Evolutionary conservation across 805 yeast species (phyloP).

Genomic region (Lachancea lanzarotensis): DNA sequence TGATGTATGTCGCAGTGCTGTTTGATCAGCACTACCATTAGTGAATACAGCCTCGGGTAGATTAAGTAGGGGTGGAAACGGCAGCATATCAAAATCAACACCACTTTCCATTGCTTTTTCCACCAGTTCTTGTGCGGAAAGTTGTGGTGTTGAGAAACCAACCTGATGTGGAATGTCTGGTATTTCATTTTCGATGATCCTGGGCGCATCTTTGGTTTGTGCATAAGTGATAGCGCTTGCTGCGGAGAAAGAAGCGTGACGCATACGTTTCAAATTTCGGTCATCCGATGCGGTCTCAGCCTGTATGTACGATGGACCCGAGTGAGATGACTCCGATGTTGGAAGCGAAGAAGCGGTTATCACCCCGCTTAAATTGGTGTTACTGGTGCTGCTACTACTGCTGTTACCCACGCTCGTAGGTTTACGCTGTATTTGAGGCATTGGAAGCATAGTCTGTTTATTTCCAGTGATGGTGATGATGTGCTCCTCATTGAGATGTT

Average conservation of each 20-base stretch:
- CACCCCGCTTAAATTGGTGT: not conserved
- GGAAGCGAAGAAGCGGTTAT: too few relatives aligned
- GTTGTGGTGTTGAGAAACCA: conserved; percentile 77
- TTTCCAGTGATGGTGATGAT: conserved; percentile 36
- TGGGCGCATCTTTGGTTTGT: conserved; percentile 10
- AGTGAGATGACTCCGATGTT: too few relatives aligned
- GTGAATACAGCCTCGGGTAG: conserved; percentile 6
- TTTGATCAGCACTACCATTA: not conserved
- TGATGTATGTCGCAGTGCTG: not conserved
- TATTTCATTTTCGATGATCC: conserved; percentile 10
- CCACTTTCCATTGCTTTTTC: conserved; percentile 29
- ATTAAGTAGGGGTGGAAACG: conserved; percentile 22
- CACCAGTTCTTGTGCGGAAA: conserved; percentile 42
- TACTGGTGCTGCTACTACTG: not conserved
- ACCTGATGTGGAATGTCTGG: conserved; percentile 55
- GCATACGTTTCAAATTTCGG: conserved; percentile 24
- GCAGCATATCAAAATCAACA: conserved; percentile 19
- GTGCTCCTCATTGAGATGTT: conserved; percentile 29
- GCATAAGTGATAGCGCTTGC: conserved; percentile 35
- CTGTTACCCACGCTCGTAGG: not conserved
- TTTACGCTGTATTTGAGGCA: conserved; percentile 7
- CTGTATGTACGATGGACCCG: not conserved
- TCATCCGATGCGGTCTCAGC: not conserved
- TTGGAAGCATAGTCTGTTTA: conserved; percentile 35
- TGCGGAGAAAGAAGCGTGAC: conserved; percentile 42